Base-by-base conservation (phyloP, 2,329 filamentous ascomycete genomes). In the Stemphylium vesicarium region DNA sequence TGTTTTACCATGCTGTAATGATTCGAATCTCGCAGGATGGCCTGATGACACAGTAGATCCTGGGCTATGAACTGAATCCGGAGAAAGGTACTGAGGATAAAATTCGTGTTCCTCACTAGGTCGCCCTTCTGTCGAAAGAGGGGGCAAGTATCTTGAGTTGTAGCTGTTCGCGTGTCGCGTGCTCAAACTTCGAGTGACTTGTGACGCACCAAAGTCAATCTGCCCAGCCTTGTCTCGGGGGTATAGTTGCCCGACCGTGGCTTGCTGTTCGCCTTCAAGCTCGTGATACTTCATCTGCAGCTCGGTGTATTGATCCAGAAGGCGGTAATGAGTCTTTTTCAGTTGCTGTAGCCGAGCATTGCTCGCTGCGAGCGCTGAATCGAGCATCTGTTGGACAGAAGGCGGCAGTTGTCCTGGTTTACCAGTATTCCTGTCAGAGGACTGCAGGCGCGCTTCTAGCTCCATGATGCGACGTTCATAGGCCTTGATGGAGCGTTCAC, bases 241-340 rank as follows among this genome's bases (percentile, higher is more conserved):
- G 4, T 60, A 62, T 15, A 69, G 50, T 22, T 66, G 70, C 15
- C 67, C 71, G 4, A 65, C 29, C 26, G 65, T 62, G 16, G 68
- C 66, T 56, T 72, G 63, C 29, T 64, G 67, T 52, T 75, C 70
- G 12, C 63, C 72, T 44, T 78, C 70, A 29, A 79, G 62, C 20
- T 80, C 75, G 37, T 76, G 73, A 33, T 74, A 77, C 38, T 76
- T 76, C 62, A 80, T 74, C 46, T 82, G 77, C 1, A 85, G 73
- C 31, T 82, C 80, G 0, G 79, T 82, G 60, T 81, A 81, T 41
- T 79, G 77, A 39, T 80, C 76, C 8, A 83, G 70, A 4, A 86
- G 71, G 26, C 78, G 77, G 22, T 78, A 78, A 61, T 85, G 79
- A 3, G 81, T 78, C 62, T 81, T 83, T 61, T 83, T 81, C 32